A percentile compares a stretch with the other conserved stretches of the same genome.
These are phyloP conservation scores for Tetracladium setigerum DNA, from an alignment of 495 filamentous ascomycete species.

Conservation along the genomic window DNA sequence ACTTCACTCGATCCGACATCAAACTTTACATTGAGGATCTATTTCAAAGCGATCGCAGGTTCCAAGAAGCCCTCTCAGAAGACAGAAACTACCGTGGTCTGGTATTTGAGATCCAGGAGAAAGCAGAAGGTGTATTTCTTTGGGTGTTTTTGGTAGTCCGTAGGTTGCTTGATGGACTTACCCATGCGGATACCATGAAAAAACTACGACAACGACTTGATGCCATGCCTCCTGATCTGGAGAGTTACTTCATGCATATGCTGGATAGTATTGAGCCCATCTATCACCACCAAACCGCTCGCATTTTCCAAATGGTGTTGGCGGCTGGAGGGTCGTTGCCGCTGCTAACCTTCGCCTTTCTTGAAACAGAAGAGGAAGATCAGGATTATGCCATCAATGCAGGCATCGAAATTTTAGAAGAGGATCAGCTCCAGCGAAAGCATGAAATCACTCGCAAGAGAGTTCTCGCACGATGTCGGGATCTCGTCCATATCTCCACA, in stretches of 20 bases:
- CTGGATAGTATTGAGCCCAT: neutral
- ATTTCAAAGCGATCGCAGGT: too few species aligned
- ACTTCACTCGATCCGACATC: slow-evolving; percentile 20
- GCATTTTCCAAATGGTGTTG: slow-evolving; percentile 9
- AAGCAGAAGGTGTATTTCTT: slow-evolving; percentile 11
- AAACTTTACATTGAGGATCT: slow-evolving; percentile 13
- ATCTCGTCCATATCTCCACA: too few species aligned
- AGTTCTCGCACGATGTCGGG: too few species aligned
- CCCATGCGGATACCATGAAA: neutral
- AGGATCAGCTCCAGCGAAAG: too few species aligned
- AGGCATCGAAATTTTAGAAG: too few species aligned
- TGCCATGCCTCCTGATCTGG: slow-evolving; percentile 2
- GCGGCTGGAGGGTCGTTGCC: too few species aligned
- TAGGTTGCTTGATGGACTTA: slow-evolving; percentile 3
- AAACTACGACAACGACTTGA: slow-evolving; percentile 2
- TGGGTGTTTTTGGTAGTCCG: slow-evolving; percentile 10
- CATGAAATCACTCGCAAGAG: too few species aligned
- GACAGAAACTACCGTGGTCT: too few species aligned
- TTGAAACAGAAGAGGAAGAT: too few species aligned
- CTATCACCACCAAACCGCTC: neutral
- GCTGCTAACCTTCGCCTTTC: too few species aligned
- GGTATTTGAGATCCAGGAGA: neutral
- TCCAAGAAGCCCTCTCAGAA: too few species aligned
- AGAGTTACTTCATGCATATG: slow-evolving; percentile 4
- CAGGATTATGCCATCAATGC: too few species aligned